Conservation (phyloP, 805 yeast species). For the Saccharomycopsis babjevae region DNA sequence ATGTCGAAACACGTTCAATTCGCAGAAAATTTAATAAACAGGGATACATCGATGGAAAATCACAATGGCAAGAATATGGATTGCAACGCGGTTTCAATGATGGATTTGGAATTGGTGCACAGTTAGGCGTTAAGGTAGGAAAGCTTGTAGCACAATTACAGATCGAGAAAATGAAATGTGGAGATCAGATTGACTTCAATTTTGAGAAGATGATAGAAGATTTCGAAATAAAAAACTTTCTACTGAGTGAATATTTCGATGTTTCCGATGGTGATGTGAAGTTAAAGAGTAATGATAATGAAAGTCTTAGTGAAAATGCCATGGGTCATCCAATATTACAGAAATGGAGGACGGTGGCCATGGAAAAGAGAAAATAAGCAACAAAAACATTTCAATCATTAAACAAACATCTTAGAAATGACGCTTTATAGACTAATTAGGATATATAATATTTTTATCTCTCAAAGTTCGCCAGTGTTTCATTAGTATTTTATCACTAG, state of each 20-base stretch:
- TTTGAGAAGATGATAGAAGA: not conserved
- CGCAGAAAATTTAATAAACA: constrained; percentile 13
- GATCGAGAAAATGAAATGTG: not conserved
- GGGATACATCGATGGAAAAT: constrained; percentile 18
- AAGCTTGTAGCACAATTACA: constrained; percentile 4
- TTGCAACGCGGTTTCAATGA: constrained; percentile 16
- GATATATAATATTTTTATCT: no score
- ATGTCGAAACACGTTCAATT: constrained; percentile 4
- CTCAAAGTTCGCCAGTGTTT: no score
- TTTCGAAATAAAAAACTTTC: constrained; percentile 1
- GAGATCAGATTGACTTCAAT: not conserved
- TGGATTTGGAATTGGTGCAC: constrained; percentile 16
- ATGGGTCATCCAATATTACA: constrained; percentile 2
- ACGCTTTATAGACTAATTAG: no score
- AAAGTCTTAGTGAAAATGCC: not conserved
- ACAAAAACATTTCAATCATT: no score
- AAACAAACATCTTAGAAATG: no score
- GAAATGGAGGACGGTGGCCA: constrained; percentile 4
- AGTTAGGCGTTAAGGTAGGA: constrained; percentile 12
- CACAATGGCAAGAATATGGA: constrained; percentile 16
- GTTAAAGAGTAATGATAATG: not conserved
- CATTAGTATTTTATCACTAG: no score
- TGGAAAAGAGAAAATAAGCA: not conserved
- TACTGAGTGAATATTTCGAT: constrained; percentile 8
- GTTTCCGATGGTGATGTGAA: not conserved